phyloP scores from a whole-genome alignment of 2,329 filamentous ascomycete species.

The Eurotiales sp. region DNA sequence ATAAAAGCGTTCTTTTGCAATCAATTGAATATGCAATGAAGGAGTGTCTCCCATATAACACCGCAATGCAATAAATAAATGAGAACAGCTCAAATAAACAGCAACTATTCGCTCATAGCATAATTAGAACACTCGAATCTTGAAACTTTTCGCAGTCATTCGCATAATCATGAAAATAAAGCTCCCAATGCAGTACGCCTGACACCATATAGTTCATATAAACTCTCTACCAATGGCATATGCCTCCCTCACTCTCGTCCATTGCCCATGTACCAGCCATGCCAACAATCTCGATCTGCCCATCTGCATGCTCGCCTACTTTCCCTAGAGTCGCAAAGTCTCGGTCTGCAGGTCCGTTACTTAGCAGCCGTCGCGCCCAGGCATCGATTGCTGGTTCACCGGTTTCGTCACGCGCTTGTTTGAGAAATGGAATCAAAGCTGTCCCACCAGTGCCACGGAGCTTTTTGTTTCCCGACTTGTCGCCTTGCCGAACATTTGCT shows the following conservation, averaged over 20 bases:
- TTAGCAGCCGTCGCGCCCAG: constrained; percentile 58
- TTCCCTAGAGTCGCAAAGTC: constrained; percentile 47
- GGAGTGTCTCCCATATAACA: no score
- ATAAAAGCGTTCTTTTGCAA: no score
- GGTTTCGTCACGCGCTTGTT: constrained; percentile 94
- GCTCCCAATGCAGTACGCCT: no score
- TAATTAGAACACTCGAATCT: no score
- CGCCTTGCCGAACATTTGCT: constrained; percentile 37
- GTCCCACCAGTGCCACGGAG: constrained; percentile 91
- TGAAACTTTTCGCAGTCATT: no score
- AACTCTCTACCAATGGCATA: constrained; percentile 50
- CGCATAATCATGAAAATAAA: no score
- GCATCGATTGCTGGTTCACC: constrained; percentile 79
- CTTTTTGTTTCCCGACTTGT: constrained; percentile 47
- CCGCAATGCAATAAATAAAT: no score
- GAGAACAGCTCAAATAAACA: no score
- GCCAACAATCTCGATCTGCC: constrained; percentile 60
- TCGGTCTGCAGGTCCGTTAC: constrained; percentile 43
- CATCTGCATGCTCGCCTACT: constrained; percentile 51
- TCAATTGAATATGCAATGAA: no score
- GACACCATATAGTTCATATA: not conserved
- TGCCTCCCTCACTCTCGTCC: constrained; percentile 69
- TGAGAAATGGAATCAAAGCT: constrained; percentile 88
- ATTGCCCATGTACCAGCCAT: constrained; percentile 85
- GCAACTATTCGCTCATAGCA: no score